Evolutionary conservation across 768 basidiomycete species (phyloP).

Genomic region (Russula abietina): DNA sequence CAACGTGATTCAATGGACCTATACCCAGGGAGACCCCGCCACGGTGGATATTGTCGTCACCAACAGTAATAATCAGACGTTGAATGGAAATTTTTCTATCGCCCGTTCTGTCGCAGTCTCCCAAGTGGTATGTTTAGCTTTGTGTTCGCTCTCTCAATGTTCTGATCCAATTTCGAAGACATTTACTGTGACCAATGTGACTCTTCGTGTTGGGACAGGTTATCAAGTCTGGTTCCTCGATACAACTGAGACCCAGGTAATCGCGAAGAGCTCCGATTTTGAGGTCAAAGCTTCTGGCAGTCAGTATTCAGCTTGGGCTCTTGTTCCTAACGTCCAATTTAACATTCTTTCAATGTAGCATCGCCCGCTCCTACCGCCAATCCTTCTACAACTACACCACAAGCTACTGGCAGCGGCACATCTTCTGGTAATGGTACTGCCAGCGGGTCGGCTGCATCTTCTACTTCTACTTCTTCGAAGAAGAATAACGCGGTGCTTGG

Average conservation of each 20-base stretch:
- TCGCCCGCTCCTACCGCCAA: slow-evolving; percentile 12
- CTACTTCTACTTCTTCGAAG: background rate
- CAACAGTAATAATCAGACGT: slow-evolving; percentile 30
- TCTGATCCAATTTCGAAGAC: slow-evolving; percentile 24
- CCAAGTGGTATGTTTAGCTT: slow-evolving; percentile 24
- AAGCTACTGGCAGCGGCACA: background rate
- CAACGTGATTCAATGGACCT: slow-evolving; percentile 36
- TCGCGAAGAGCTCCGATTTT: slow-evolving; percentile 33
- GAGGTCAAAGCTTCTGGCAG: slow-evolving; percentile 36
- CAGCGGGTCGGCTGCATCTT: slow-evolving; percentile 2
- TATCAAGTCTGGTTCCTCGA: slow-evolving; percentile 37
- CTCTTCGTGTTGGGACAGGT: slow-evolving; percentile 27
- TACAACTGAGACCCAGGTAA: slow-evolving; percentile 31
- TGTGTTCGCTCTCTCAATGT: slow-evolving; percentile 10
- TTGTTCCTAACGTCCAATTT: background rate
- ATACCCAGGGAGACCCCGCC: slow-evolving; percentile 31
- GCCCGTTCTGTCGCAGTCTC: slow-evolving; percentile 31
- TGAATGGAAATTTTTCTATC: slow-evolving; percentile 37
- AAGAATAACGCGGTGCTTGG: slow-evolving; percentile 3
- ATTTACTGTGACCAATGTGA: slow-evolving; percentile 34
- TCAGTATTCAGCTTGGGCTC: slow-evolving; percentile 26
- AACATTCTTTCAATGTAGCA: slow-evolving; percentile 7
- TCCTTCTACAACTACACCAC: background rate
- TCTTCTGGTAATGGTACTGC: slow-evolving; percentile 2
- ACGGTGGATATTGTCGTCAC: slow-evolving; percentile 33